Percentiles rank a stretch among this genome's conserved stretches.
Evolutionary conservation across 345 rosid genomes (phyloP).

Genomic region (Acer negundo): DNA sequence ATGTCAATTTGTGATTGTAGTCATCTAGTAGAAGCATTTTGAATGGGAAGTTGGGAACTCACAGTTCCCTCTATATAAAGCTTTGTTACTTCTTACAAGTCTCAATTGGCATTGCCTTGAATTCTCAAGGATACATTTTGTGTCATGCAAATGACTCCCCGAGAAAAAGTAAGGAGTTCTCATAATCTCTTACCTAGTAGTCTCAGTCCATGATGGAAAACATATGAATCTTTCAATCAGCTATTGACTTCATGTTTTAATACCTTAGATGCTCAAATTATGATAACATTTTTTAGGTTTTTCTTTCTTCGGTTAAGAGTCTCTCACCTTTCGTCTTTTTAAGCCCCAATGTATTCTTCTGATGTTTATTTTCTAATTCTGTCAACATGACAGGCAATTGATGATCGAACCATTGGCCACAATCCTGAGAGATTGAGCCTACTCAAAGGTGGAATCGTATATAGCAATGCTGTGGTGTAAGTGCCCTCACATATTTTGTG

Average conservation of each 20-base stretch:
- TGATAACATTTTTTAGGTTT: background rate
- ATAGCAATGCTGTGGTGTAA: constrained; percentile 63
- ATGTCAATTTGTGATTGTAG: background rate
- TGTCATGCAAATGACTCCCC: background rate
- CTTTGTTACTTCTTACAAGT: background rate
- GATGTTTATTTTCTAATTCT: background rate
- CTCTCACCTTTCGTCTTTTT: background rate
- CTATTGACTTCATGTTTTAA: background rate
- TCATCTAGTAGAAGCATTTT: background rate
- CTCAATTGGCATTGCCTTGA: background rate
- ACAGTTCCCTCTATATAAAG: background rate
- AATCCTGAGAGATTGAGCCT: constrained; percentile 66
- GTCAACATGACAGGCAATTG: constrained; percentile 47
- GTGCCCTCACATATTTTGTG: constrained; percentile 22
- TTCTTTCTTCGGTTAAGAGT: background rate
- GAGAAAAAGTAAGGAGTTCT: background rate
- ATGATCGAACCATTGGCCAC: constrained; percentile 64
- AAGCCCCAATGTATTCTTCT: background rate
- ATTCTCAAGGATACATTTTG: background rate
- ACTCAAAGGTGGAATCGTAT: constrained; percentile 61
- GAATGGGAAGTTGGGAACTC: background rate
- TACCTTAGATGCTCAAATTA: background rate
- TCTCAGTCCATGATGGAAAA: background rate
- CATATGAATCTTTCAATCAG: background rate
- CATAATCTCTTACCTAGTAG: background rate